These are phyloP conservation scores for Quercus variabilis DNA, from an alignment of 306 rosid genomes.

Conservation along the genomic window DNA sequence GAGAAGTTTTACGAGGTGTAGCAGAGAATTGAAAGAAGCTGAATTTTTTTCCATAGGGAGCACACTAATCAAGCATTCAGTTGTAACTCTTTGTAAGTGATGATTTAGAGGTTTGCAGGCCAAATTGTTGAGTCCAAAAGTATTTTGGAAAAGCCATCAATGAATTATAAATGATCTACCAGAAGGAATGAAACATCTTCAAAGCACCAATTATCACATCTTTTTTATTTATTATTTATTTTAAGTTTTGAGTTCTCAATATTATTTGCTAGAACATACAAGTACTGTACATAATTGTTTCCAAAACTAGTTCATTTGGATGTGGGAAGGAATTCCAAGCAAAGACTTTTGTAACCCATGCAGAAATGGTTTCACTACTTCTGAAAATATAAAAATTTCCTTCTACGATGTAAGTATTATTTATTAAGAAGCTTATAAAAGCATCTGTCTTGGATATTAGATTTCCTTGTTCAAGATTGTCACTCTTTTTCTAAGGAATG, in stretches of 20 bases:
- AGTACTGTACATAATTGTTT: conserved; percentile 12
- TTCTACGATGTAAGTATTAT: too few species aligned
- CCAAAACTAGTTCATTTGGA: background rate
- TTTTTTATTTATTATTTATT: background rate
- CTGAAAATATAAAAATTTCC: too few species aligned
- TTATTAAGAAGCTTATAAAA: too few species aligned
- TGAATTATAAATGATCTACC: conserved; percentile 69
- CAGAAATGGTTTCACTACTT: conserved; percentile 43
- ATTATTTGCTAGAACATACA: conserved; percentile 8
- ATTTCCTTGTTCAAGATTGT: conserved; percentile 59
- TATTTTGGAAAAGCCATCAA: conserved; percentile 17
- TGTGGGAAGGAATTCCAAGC: too few species aligned
- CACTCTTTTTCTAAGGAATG: conserved; percentile 71
- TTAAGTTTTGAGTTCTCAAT: conserved; percentile 6
- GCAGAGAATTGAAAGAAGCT: too few species aligned
- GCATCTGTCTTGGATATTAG: conserved; percentile 51
- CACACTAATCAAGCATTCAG: conserved; percentile 2
- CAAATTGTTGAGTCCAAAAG: too few species aligned
- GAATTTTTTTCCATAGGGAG: too few species aligned
- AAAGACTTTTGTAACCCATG: conserved; percentile 37
- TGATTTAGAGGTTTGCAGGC: conserved; percentile 18
- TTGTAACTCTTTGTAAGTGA: conserved; percentile 45
- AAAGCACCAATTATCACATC: conserved; percentile 64
- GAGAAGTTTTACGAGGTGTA: too few species aligned
- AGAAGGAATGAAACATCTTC: conserved; percentile 55